Percentiles rank a stretch among this genome's conserved stretches.
These are phyloP conservation scores for Globisporangium middletonii DNA, from an alignment of 352 stramenopile genomes.

Conservation along the genomic window DNA sequence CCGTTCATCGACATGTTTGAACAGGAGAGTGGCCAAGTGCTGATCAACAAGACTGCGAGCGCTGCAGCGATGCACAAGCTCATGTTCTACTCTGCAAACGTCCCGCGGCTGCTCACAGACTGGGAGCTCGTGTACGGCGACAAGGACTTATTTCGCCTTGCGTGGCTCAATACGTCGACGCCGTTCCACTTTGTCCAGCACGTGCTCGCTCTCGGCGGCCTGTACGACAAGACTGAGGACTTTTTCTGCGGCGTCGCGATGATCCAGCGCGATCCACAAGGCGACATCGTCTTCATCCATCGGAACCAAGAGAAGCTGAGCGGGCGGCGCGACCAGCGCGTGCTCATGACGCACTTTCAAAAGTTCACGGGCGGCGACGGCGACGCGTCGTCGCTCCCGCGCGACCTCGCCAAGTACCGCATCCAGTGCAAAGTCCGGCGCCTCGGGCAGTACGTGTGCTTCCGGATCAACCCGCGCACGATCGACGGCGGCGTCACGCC, in stretches of 20 bases:
- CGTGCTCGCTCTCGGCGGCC: constrained; percentile 40
- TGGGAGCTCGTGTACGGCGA: constrained; percentile 67
- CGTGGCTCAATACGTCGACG: constrained; percentile 69
- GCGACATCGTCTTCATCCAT: constrained; percentile 77
- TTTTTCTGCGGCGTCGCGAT: constrained; percentile 81
- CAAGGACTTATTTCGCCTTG: constrained; percentile 76
- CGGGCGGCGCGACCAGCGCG: constrained; percentile 49
- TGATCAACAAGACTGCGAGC: constrained; percentile 49
- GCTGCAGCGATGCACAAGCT: constrained; percentile 50
- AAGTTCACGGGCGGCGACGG: constrained; percentile 74
- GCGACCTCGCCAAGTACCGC: constrained; percentile 67
- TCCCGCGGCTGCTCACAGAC: constrained; percentile 50
- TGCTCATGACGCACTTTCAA: constrained; percentile 62
- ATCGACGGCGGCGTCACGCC: constrained; percentile 34
- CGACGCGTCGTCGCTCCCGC: constrained; percentile 33
- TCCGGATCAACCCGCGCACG: constrained; percentile 45
- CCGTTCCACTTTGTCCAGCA: constrained; percentile 68
- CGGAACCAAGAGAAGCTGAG: constrained; percentile 76
- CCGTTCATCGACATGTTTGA: constrained; percentile 86
- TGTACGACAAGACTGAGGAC: constrained; percentile 38
- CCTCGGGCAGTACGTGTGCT: constrained; percentile 61
- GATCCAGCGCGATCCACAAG: constrained; percentile 64
- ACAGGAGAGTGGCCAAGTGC: constrained; percentile 71
- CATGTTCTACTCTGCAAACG: constrained; percentile 72
- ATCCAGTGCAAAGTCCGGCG: constrained; percentile 55